Base-by-base conservation (phyloP, 1,284 basidiomycete species). In the Puccinia polysora region DNA sequence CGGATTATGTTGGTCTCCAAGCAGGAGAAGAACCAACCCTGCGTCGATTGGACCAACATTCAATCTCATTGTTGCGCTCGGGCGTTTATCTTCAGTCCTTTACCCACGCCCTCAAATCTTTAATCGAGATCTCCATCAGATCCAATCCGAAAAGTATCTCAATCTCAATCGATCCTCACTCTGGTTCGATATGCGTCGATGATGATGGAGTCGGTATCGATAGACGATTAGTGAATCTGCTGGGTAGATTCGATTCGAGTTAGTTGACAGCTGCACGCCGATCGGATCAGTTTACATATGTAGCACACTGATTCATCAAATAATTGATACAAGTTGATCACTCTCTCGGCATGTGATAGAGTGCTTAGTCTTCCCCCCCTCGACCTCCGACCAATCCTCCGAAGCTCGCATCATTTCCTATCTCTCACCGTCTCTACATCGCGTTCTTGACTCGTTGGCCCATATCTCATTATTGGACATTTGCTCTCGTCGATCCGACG, bases 391-490 rank as follows among this genome's bases (percentile, higher is more conserved):
- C 6, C 34, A 47, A 25, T 59, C 56, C 12, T 40, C 56, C 43
- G 36, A 23, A 49, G 20, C 15, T 18, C 15, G 20, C 18, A 56
- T 45, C 53, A 4, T 28, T 1, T 45, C 23, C 20, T 59, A 59
- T 40, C 65, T 68, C 25, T 32, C 23, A 12, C 4, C 5, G 25
- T 47, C 36, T 43, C 52, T 43, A 47, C 52, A 38, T 68, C 52
- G 53, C 1, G 12, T 68, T 7, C 40, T 68, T 8, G 52, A 58
- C 14, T 68, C 65, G 1, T 25, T 68, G 28, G 53, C 38, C 1
- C 53, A 58, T 59, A 18, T 68, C n/a, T 55, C 65, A 12, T 47
- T 58, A 32, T 25, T 68, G 20, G 65, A 68, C 36, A 68, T 68
- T 3, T 58, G 53, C 12, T 58, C 65, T 45, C 52, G 65, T 10